These are phyloP conservation scores for Ophidiomyces ophidiicola DNA, from an alignment of 2,329 filamentous ascomycete genomes.

Conservation along the genomic window DNA sequence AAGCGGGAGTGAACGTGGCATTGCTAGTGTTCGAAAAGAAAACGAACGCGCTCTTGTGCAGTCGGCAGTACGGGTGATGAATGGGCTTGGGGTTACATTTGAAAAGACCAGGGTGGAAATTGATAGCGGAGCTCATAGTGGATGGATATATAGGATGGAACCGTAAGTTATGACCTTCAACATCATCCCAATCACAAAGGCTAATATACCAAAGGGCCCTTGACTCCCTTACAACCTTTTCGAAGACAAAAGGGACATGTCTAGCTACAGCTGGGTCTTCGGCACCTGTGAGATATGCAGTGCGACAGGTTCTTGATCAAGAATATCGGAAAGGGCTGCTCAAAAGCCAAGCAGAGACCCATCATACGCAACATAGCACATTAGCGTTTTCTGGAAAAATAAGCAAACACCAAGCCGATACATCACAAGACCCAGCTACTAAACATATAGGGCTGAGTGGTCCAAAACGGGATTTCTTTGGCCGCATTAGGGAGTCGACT, in stretches of 20 bases:
- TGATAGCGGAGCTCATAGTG: conserved; percentile 47
- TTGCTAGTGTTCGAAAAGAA: conserved; percentile 79
- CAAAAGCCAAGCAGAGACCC: conserved; percentile 52
- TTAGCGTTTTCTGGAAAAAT: conserved; percentile 26
- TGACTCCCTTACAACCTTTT: conserved; percentile 63
- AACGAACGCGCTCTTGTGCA: conserved; percentile 69
- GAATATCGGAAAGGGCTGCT: conserved; percentile 66
- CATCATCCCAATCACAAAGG: neutral
- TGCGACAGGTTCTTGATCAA: conserved; percentile 84
- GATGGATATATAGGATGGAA: conserved; percentile 88
- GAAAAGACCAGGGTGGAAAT: conserved; percentile 68
- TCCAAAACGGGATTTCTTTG: conserved; percentile 75
- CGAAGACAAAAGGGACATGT: conserved; percentile 28
- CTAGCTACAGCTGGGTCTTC: conserved; percentile 43
- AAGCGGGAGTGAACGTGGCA: conserved; percentile 50
- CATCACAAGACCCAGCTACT: conserved; percentile 14
- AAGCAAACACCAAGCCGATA: conserved; percentile 14
- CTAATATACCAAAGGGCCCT: conserved; percentile 44
- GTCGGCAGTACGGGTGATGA: conserved; percentile 68
- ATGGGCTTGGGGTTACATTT: conserved; percentile 68
- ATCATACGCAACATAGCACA: conserved; percentile 51
- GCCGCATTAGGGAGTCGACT: conserved; percentile 42
- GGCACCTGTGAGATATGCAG: conserved; percentile 74
- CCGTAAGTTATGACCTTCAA: conserved; percentile 49
- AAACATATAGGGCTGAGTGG: conserved; percentile 22